phyloP scores from a whole-genome alignment of 2,329 filamentous ascomycete species.

The Sporothrix euskadiensis region DNA sequence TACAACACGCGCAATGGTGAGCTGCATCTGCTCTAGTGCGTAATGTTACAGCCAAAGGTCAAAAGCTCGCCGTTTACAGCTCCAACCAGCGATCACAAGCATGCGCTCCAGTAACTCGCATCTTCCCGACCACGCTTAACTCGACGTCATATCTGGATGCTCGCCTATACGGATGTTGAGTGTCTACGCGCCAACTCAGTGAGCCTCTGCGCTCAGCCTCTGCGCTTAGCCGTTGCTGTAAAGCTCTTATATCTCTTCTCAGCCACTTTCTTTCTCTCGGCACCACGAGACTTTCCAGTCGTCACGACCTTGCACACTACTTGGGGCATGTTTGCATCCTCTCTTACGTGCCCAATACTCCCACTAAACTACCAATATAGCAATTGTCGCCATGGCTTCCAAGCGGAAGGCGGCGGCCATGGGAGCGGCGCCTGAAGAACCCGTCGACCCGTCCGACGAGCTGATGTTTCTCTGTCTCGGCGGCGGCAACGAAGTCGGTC shows the following conservation, averaged over 20 bases:
- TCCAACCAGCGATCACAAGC: not conserved
- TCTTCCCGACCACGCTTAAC: not conserved
- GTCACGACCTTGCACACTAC: not conserved
- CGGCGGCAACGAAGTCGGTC: conserved; percentile 93
- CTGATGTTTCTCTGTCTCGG: conserved; percentile 91
- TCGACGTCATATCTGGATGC: not conserved
- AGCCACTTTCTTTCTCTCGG: not conserved
- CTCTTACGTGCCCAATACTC: no score
- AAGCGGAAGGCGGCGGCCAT: conserved; percentile 86
- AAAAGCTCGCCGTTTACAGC: conserved; percentile 9
- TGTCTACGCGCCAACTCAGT: not conserved
- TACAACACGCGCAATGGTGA: not conserved
- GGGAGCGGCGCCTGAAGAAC: conserved; percentile 72
- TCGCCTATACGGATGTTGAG: not conserved
- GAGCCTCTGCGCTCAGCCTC: not conserved
- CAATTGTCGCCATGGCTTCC: conserved; percentile 68
- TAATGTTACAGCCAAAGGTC: not conserved
- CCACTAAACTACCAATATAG: not conserved
- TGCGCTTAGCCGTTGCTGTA: not conserved
- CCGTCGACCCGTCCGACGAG: conserved; percentile 89
- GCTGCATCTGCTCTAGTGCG: conserved; percentile 23
- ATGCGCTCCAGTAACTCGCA: not conserved
- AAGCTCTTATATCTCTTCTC: not conserved
- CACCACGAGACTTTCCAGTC: not conserved
- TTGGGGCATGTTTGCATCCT: not conserved